A percentile compares a stretch with the other conserved stretches of the same genome.
Conservation (phyloP, 495 filamentous ascomycete species). For the Tuber microsphaerosporum region DNA sequence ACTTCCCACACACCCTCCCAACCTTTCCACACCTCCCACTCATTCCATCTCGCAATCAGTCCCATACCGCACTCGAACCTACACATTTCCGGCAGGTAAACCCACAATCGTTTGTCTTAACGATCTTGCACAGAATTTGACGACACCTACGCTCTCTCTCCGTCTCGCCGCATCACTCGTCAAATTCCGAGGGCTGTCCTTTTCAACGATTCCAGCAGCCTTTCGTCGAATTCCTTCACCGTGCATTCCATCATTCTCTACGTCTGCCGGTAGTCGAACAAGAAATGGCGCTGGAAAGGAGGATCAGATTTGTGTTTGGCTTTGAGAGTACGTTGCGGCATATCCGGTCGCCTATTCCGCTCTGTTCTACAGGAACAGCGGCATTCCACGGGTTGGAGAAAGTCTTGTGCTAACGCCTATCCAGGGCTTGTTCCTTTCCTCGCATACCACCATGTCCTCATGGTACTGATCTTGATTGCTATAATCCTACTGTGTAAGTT, state of each 20-base stretch:
- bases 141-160: not conserved
- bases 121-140: not conserved
- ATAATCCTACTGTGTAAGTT: slow-evolving; percentile 91
- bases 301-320: slow-evolving; percentile 35
- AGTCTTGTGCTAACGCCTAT: not conserved
- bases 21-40: slow-evolving; percentile 5
- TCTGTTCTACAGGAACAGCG: not conserved
- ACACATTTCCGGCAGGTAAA: slow-evolving; percentile 14
- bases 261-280: not conserved
- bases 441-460: slow-evolving; percentile 96
- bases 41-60: not conserved
- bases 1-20: slow-evolving; percentile 9
- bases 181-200: not conserved
- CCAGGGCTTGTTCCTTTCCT: slow-evolving; percentile 86
- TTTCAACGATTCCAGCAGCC: not conserved
- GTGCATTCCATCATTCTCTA: not conserved
- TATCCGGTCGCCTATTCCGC: not conserved
- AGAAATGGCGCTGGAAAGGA: slow-evolving; percentile 23
- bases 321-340: slow-evolving; percentile 29
- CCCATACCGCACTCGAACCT: slow-evolving; percentile 6
- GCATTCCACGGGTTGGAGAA: not conserved
- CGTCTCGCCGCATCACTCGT: not conserved
- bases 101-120: not conserved
- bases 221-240: not conserved
- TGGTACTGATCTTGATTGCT: slow-evolving; percentile 88